These are phyloP conservation scores for Knufia fluminis DNA, from an alignment of 2,329 filamentous ascomycete genomes.

Conservation along the genomic window DNA sequence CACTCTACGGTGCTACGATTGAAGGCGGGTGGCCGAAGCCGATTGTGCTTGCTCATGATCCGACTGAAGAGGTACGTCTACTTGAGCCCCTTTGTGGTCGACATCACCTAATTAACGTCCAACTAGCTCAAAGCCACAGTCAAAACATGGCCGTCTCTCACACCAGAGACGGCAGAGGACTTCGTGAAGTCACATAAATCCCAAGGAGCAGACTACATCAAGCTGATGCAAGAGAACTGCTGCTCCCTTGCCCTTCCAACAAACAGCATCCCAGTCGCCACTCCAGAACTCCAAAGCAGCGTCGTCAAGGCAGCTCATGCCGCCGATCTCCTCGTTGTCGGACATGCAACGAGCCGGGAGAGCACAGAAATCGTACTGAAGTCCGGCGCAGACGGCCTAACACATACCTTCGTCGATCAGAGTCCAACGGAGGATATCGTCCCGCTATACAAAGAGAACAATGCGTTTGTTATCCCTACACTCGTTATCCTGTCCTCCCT, in stretches of 20 bases:
- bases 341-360: conserved; percentile 18
- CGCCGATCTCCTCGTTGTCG: conserved; percentile 15
- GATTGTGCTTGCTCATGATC: conserved; percentile 16
- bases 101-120: too few relatives aligned
- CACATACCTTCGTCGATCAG: conserved; percentile 24
- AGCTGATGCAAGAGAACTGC: conserved; percentile 24
- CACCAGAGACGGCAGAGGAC: conserved; percentile 32
- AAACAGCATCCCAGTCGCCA: conserved; percentile 18
- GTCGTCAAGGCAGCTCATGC: conserved; percentile 20
- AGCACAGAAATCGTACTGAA: conserved; percentile 22
- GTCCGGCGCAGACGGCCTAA: conserved; percentile 21
- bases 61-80: conserved; percentile 24
- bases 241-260: conserved; percentile 23
- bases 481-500: conserved; percentile 16
- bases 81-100: too few relatives aligned
- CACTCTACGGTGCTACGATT: conserved; percentile 42
- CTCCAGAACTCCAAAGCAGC: conserved; percentile 32
- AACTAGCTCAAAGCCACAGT: conserved; percentile 31
- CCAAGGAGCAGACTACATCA: conserved; percentile 22
- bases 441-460: conserved; percentile 19
- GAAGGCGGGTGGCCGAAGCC: conserved; percentile 44
- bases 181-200: conserved; percentile 20
- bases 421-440: conserved; percentile 16
- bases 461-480: conserved; percentile 23
- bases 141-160: conserved; percentile 40